A percentile compares a stretch with the other conserved stretches of the same genome.
Evolutionary conservation across 2,329 filamentous ascomycete species (phyloP).

Genomic region (Fusarium mangiferae): DNA sequence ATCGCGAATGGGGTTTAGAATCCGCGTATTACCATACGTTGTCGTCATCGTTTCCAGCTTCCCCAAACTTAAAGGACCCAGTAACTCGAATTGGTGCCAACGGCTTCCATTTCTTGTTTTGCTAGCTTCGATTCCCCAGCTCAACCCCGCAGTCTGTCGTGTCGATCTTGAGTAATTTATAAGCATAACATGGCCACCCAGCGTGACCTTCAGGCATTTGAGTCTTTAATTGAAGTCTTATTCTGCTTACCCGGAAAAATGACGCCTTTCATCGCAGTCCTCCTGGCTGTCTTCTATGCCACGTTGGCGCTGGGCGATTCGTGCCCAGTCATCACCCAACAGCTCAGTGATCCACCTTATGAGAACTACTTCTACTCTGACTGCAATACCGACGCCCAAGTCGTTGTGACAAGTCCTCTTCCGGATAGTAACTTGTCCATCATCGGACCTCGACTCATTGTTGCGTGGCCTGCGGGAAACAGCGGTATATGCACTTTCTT

Average conservation of each 20-base stretch:
- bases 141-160: conserved; percentile 8
- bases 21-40: neutral
- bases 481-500: conserved; percentile 70
- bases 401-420: conserved; percentile 68
- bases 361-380: conserved; percentile 75
- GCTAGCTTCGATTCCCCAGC: neutral
- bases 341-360: conserved; percentile 67
- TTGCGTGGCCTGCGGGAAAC: conserved; percentile 74
- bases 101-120: conserved; percentile 3
- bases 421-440: conserved; percentile 63
- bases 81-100: neutral
- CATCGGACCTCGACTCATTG: conserved; percentile 66
- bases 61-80: neutral
- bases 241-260: neutral
- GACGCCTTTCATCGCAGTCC: neutral
- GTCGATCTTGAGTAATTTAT: conserved; percentile 3
- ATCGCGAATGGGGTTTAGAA: accelerated
- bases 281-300: neutral
- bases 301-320: neutral
- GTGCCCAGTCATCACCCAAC: neutral
- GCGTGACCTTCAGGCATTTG: neutral
- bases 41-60: conserved; percentile 6
- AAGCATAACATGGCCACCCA: neutral
- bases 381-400: conserved; percentile 67
- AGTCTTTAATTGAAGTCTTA: neutral